A percentile compares a stretch with the other conserved stretches of the same genome.
These are phyloP conservation scores for Magnaporthiopsis incrustans DNA, from an alignment of 2,329 filamentous ascomycete species.

Conservation along the genomic window DNA sequence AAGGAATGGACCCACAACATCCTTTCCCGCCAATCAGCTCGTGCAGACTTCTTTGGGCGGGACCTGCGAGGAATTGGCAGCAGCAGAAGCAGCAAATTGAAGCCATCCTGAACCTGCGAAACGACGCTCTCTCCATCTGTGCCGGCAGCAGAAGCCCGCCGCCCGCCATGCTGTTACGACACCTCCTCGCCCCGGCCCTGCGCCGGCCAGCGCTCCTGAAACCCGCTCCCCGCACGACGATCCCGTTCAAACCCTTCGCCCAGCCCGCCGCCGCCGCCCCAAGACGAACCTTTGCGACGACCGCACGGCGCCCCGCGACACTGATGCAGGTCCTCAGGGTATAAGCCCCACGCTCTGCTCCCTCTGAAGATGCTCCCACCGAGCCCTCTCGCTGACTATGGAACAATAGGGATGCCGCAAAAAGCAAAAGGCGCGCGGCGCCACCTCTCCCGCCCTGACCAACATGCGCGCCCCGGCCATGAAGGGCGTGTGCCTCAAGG, in stretches of 20 bases:
- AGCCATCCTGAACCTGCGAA: neutral
- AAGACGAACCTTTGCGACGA: conserved; percentile 26
- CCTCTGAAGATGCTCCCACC: no score
- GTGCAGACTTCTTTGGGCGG: neutral
- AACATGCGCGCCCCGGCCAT: conserved; percentile 65
- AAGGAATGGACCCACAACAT: neutral
- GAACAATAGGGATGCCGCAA: conserved; percentile 50
- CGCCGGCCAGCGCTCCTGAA: conserved; percentile 1
- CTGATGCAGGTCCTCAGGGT: conserved; percentile 64
- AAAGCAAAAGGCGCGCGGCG: conserved; percentile 72
- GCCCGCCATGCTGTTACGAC: conserved; percentile 23
- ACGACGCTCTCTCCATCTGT: neutral
- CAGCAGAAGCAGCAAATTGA: neutral
- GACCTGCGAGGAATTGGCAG: neutral
- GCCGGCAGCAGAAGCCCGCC: conserved; percentile 21
- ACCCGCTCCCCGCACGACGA: conserved; percentile 23
- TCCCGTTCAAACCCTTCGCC: conserved; percentile 17
- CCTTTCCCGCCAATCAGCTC: neutral
- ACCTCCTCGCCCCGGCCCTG: conserved; percentile 17
- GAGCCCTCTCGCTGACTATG: no score
- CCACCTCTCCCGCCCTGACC: conserved; percentile 76
- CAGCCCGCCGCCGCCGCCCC: neutral
- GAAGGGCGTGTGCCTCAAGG: conserved; percentile 94
- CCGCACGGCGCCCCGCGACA: conserved; percentile 50
- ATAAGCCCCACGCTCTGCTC: conserved; percentile 13